Evolutionary conservation across 768 basidiomycete genomes (phyloP), one percentile per base, ranked within the genome.

Genomic region (Candolleomyces aberdarensis): DNA sequence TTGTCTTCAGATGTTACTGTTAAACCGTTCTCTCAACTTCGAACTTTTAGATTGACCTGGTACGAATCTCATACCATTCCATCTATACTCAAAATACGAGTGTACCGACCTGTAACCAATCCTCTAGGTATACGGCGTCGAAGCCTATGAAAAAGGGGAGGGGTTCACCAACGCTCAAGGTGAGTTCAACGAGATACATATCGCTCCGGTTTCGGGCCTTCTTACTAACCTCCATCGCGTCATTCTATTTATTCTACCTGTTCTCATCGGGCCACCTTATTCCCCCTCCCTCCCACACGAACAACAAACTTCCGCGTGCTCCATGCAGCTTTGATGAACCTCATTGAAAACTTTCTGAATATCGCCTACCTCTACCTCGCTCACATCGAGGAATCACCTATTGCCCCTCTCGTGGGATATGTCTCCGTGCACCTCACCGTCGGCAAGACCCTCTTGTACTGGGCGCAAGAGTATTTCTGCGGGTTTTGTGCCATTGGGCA

Each of bases 111-210:
- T 26, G 26, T 26, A 26, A 26, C 1, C 26, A 44, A 5, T 52
- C 26, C 26, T 54, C 31, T 53, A 91, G 87, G 76, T 94, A 4
- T 96, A 96, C 65, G 92, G 94, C 8, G 56, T 85, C 29, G 80
- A 81, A 54, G 82, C 91, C 0, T 75, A 88, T n/a, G 73, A 85
- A 63, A 73, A 78, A 0, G 83, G 85, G 36, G 81, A 87, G 58
- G 94, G 94, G 0, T 96, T 96, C 73, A 86, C 93, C 17, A 91
- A 85, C 65, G 94, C 94, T 15, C 93, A 95, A 76, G 81, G 92
- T 92, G 66, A 63, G 84, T 52, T 26, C 56, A 26, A 26, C 26
- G 26, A 26, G 26, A 26, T 26, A 26, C 26, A 26, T 26, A 26
- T 26, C 26, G 3, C 3, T 26, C 26, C 26, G 26, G 26, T 26